Evolutionary conservation across 208 protist genomes (phyloP).

Genomic region (Acanthamoeba castellanii): DNA sequence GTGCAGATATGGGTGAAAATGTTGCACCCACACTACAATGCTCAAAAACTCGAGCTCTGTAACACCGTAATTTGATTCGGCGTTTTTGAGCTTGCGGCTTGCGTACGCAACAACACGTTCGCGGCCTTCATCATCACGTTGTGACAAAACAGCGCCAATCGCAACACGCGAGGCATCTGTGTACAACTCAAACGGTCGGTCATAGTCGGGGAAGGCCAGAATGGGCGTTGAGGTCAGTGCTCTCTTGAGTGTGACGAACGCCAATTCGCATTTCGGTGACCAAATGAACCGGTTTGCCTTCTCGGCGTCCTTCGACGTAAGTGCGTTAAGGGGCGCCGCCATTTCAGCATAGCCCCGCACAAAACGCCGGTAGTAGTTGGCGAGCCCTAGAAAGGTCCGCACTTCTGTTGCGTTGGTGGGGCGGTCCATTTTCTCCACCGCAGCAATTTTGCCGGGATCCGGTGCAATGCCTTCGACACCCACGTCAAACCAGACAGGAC

Average conservation of each 20-base stretch:
- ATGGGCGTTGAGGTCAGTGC: not conserved
- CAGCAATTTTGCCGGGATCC: not conserved
- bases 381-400: not conserved
- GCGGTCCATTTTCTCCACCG: not conserved
- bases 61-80: not conserved
- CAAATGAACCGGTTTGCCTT: not conserved
- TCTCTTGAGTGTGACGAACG: not conserved
- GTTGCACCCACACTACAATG: not conserved
- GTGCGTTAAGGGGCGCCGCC: not conserved
- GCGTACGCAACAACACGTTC: slow-evolving; percentile 1
- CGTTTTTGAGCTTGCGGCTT: not conserved
- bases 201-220: not conserved
- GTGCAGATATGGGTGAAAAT: not conserved
- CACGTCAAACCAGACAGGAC: not conserved
- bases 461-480: not conserved
- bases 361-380: slow-evolving; percentile 35
- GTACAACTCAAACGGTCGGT: not conserved
- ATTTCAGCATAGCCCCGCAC: not conserved
- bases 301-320: not conserved
- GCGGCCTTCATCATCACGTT: not conserved
- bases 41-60: not conserved
- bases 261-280: not conserved
- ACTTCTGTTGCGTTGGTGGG: not conserved
- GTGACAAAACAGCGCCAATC: not conserved
- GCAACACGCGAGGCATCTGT: not conserved